phyloP scores from a whole-genome alignment of 495 filamentous ascomycete species.

The Aspergillus affinis region DNA sequence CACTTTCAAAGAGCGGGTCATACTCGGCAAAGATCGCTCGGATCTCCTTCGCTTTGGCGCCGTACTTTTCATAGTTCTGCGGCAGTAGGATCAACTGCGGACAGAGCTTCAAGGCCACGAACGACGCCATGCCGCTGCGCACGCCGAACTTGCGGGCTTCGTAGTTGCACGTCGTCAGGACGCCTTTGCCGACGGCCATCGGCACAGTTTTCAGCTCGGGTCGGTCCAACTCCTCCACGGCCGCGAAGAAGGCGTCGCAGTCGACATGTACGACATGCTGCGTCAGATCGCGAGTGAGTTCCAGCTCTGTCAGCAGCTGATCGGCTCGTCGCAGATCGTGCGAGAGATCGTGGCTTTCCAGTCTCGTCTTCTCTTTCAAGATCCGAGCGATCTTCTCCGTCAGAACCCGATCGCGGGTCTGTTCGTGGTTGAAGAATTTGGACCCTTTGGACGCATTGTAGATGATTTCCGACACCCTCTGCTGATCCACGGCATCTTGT shows the following conservation, averaged over 20 bases:
- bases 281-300: constrained; percentile 73
- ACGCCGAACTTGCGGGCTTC: constrained; percentile 86
- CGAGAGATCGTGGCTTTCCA: constrained; percentile 74
- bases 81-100: constrained; percentile 82
- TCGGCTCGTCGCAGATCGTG: constrained; percentile 74
- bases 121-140: constrained; percentile 90
- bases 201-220: constrained; percentile 87
- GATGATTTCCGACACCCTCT: constrained; percentile 90
- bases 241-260: constrained; percentile 97
- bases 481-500: constrained; percentile 91
- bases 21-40: constrained; percentile 80
- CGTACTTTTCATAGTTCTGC: constrained; percentile 88
- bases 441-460: constrained; percentile 96
- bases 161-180: constrained; percentile 95
- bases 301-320: constrained; percentile 77
- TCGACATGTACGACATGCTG: constrained; percentile 90
- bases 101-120: constrained; percentile 93
- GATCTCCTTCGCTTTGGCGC: constrained; percentile 83
- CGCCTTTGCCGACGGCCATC: constrained; percentile 90
- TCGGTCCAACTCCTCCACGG: constrained; percentile 88
- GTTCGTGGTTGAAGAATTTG: constrained; percentile 94
- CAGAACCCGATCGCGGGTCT: constrained; percentile 74
- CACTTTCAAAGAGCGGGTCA: constrained; percentile 87
- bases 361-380: constrained; percentile 67
- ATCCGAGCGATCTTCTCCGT: constrained; percentile 87